phyloP scores from a whole-genome alignment of 2,329 filamentous ascomycete species.

The Neonectria magnoliae region DNA sequence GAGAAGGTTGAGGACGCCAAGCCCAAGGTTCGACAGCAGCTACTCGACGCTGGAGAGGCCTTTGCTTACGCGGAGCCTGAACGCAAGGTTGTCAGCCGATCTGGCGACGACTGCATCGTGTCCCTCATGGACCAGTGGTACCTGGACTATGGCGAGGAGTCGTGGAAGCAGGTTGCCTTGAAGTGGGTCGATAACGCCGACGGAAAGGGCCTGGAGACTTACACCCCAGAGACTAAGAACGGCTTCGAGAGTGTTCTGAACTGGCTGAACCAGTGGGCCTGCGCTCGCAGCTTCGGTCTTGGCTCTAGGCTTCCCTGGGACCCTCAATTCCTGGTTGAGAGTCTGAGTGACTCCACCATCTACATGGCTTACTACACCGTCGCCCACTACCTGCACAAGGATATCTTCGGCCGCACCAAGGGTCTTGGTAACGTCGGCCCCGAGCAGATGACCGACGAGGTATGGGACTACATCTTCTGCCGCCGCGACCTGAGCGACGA shows the following conservation, averaged over 20 bases:
- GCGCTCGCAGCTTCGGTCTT: conserved; percentile 88
- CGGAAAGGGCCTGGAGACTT: conserved; percentile 79
- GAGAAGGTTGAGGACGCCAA: conserved; percentile 88
- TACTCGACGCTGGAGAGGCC: conserved; percentile 80
- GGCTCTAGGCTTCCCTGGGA: conserved; percentile 98
- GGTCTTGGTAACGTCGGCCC: conserved; percentile 76
- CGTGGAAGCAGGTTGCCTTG: conserved; percentile 82
- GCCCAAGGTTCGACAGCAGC: conserved; percentile 80
- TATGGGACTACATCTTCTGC: conserved; percentile 96
- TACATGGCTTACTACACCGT: conserved; percentile 88
- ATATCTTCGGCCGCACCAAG: conserved; percentile 82
- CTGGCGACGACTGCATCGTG: conserved; percentile 92
- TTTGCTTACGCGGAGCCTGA: conserved; percentile 96
- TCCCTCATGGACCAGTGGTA: conserved; percentile 98
- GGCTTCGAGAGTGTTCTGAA: conserved; percentile 85
- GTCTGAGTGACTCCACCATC: conserved; percentile 89
- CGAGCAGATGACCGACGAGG: conserved; percentile 92
- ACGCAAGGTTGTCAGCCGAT: conserved; percentile 86
- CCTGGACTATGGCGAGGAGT: conserved; percentile 91
- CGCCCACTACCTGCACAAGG: conserved; percentile 76
- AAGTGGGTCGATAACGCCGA: conserved; percentile 76
- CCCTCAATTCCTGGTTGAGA: conserved; percentile 88
- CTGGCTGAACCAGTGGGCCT: conserved; percentile 97
- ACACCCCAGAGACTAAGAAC: conserved; percentile 78
- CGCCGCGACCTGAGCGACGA: conserved; percentile 76